Percentiles rank a stretch among this genome's conserved stretches.
Conservation (phyloP, 2,329 filamentous ascomycete species). For the Colletotrichum plurivorum region DNA sequence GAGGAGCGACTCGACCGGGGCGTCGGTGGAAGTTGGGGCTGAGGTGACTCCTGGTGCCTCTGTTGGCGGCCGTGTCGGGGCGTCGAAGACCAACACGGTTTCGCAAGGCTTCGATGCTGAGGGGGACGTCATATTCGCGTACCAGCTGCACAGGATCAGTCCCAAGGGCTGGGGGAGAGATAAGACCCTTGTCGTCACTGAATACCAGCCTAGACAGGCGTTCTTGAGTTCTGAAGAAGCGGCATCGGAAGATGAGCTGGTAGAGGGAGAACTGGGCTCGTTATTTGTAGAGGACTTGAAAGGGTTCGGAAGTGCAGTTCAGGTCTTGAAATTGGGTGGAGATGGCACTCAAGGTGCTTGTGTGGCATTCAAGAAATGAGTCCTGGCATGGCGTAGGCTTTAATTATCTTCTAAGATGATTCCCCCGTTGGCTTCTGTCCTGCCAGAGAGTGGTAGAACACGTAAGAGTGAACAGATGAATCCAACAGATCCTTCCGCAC, state of each 20-base stretch:
- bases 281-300: neutral
- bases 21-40: neutral
- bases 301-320: neutral
- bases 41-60: neutral
- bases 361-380: neutral
- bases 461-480: conserved; percentile 51
- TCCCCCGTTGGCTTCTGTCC: conserved; percentile 4
- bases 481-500: conserved; percentile 50
- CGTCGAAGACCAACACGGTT: neutral
- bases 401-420: too few relatives aligned
- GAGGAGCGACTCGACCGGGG: neutral
- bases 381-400: neutral
- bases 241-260: neutral
- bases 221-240: neutral
- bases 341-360: neutral
- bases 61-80: neutral
- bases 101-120: neutral
- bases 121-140: neutral
- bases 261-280: neutral
- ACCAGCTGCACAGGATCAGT: neutral
- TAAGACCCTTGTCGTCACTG: neutral
- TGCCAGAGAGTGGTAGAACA: conserved; percentile 8
- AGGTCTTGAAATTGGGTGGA: neutral
- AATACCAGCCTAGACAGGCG: neutral
- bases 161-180: neutral